Evolutionary conservation across 306 rosid species (phyloP).

Genomic region (Abrus pulchellus): DNA sequence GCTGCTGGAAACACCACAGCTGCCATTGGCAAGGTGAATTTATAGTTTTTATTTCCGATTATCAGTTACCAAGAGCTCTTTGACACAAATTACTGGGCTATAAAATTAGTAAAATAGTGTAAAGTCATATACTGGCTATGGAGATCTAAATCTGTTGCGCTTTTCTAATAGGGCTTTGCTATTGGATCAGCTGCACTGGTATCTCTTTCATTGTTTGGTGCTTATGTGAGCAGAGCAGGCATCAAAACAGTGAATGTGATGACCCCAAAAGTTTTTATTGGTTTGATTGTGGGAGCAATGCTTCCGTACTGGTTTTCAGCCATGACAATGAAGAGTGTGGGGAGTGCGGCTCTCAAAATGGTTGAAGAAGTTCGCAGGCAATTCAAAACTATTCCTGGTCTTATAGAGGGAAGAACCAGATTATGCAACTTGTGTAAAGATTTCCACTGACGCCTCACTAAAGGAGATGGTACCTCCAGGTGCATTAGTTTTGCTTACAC

Average conservation of each 20-base stretch:
- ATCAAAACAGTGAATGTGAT: slow-evolving; percentile 62
- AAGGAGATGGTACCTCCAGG: slow-evolving; percentile 83
- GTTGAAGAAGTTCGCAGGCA: slow-evolving; percentile 78
- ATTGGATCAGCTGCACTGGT: slow-evolving; percentile 80
- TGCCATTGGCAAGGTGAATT: slow-evolving; percentile 76
- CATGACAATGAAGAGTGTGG: slow-evolving; percentile 82
- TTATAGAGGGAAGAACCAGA: slow-evolving; percentile 74
- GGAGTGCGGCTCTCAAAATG: slow-evolving; percentile 83
- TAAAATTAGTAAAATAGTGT: slow-evolving; percentile 4
- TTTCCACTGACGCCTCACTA: slow-evolving; percentile 77
- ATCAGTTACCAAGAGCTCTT: background rate
- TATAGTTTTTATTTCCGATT: background rate
- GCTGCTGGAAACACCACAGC: slow-evolving; percentile 89
- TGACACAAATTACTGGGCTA: slow-evolving; percentile 9
- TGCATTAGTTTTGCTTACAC: slow-evolving; percentile 72
- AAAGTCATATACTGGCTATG: background rate
- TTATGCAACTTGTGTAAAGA: slow-evolving; percentile 75
- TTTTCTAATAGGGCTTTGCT: slow-evolving; percentile 62
- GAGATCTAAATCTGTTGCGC: background rate
- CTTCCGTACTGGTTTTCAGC: slow-evolving; percentile 84
- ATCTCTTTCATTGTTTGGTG: slow-evolving; percentile 78
- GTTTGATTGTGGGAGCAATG: slow-evolving; percentile 79
- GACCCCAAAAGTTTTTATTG: slow-evolving; percentile 76
- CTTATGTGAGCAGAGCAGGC: slow-evolving; percentile 76
- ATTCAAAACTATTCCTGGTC: slow-evolving; percentile 66